Percentiles rank a stretch among this genome's conserved stretches.
Evolutionary conservation across 441 rosid genomes (phyloP).

Genomic region (Dalechampia spathulata): DNA sequence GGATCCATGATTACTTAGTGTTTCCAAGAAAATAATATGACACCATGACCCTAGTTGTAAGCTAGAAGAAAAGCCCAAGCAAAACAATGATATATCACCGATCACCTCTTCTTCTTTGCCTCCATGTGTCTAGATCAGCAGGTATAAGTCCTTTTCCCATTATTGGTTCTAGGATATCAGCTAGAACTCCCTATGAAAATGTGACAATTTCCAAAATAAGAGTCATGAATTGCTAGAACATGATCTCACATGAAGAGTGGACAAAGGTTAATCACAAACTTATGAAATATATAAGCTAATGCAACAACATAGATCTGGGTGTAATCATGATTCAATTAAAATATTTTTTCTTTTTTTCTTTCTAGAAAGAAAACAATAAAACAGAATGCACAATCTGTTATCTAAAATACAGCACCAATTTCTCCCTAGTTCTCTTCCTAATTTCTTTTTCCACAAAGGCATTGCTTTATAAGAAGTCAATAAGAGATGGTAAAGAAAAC

Average conservation of each 20-base stretch:
- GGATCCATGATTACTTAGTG: background rate
- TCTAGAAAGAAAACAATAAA: background rate
- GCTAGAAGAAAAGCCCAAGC: background rate
- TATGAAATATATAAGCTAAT: constrained; percentile 2
- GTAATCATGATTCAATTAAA: background rate
- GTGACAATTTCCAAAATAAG: background rate
- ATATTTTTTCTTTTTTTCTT: background rate
- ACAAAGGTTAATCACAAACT: background rate
- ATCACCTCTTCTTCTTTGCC: constrained; percentile 89
- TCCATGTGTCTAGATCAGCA: constrained; percentile 90
- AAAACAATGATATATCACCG: background rate
- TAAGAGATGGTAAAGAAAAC: no score
- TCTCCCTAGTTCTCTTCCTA: background rate
- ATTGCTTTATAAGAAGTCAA: no score
- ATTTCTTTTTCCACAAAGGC: no score
- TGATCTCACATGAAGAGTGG: background rate
- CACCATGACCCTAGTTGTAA: background rate
- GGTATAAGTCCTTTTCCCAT: constrained; percentile 99
- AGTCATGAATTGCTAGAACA: background rate
- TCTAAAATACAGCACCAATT: background rate
- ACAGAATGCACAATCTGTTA: background rate
- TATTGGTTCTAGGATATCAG: constrained; percentile 92
- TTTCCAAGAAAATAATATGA: background rate
- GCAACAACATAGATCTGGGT: background rate
- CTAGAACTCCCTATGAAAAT: constrained; percentile 73